Conservation (phyloP, 768 basidiomycete genomes). For the Suillus subaureus region DNA sequence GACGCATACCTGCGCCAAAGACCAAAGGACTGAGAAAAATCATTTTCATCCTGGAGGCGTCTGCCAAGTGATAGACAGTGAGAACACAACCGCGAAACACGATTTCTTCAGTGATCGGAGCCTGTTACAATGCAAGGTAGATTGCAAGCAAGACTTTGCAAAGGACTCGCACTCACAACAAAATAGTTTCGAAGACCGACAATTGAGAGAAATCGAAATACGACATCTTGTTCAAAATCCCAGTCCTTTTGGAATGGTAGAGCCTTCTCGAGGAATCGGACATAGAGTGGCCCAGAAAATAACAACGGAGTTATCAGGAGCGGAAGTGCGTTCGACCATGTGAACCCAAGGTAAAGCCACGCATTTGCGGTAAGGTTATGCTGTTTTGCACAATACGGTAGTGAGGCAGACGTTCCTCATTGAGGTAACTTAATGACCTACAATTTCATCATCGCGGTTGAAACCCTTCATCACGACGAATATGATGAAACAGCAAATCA, state of each 20-base stretch:
- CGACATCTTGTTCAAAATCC: constrained; percentile 43
- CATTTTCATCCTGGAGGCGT: constrained; percentile 55
- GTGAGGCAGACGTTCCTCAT: neutral
- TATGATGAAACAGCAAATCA: constrained; percentile 56
- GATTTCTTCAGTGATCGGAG: constrained; percentile 89
- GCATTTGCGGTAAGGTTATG: constrained; percentile 14
- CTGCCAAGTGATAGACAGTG: constrained; percentile 68
- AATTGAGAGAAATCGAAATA: constrained; percentile 48
- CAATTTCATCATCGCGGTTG: constrained; percentile 1
- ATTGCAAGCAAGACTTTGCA: neutral
- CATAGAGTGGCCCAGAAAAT: constrained; percentile 79
- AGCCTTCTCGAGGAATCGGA: constrained; percentile 41
- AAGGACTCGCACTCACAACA: constrained; percentile 35
- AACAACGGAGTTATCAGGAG: constrained; percentile 73
- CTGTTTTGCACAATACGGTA: neutral
- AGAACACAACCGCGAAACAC: constrained; percentile 89
- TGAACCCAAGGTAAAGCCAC: constrained; percentile 44
- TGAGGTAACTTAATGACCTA: constrained; percentile 2
- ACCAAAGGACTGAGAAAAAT: constrained; percentile 82
- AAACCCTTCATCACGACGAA: constrained; percentile 40
- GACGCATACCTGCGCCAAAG: constrained; percentile 79
- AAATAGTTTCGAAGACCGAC: constrained; percentile 73
- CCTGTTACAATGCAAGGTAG: constrained; percentile 45
- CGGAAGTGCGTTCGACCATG: constrained; percentile 37
- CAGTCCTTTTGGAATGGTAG: constrained; percentile 61